phyloP scores from a whole-genome alignment of 1,139 yeast genomes.

The Kurtzmaniella quercitrusa region DNA sequence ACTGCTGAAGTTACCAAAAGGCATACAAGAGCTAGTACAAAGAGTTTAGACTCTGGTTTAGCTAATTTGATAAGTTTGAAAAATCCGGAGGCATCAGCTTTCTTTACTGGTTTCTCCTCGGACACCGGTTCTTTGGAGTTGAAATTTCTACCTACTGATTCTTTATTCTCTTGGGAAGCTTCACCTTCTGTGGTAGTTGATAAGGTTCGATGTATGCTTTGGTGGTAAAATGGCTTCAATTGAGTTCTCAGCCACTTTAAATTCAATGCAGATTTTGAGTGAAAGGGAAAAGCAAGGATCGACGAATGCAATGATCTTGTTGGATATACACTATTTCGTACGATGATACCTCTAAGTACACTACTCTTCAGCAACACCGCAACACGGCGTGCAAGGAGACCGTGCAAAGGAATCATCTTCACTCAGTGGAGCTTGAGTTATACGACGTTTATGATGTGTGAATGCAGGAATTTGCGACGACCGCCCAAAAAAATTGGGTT shows the following conservation, averaged over 20 bases:
- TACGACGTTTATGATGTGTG: not conserved
- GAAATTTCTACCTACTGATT: not conserved
- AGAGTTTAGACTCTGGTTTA: constrained; percentile 31
- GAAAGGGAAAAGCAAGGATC: too few relatives aligned
- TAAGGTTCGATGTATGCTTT: not conserved
- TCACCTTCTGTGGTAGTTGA: not conserved
- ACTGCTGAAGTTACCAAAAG: constrained; percentile 51
- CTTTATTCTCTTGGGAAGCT: not conserved
- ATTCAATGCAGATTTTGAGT: too few relatives aligned
- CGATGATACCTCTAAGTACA: not conserved
- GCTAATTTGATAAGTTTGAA: constrained; percentile 30
- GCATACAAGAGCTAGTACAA: constrained; percentile 53
- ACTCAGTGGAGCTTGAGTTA: not conserved
- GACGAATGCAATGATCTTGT: not conserved
- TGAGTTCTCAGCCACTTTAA: too few relatives aligned
- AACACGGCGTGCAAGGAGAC: not conserved
- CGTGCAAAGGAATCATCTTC: not conserved
- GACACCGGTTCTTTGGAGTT: not conserved
- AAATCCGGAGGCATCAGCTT: constrained; percentile 14
- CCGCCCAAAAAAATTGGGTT: not conserved
- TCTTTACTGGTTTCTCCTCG: not conserved
- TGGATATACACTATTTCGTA: not conserved
- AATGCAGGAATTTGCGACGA: not conserved
- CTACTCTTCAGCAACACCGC: not conserved
- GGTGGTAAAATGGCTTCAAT: not conserved